These are phyloP conservation scores for apple (Malus domestica) DNA, from an alignment of 306 rosid genomes.

Conservation along the genomic window DNA sequence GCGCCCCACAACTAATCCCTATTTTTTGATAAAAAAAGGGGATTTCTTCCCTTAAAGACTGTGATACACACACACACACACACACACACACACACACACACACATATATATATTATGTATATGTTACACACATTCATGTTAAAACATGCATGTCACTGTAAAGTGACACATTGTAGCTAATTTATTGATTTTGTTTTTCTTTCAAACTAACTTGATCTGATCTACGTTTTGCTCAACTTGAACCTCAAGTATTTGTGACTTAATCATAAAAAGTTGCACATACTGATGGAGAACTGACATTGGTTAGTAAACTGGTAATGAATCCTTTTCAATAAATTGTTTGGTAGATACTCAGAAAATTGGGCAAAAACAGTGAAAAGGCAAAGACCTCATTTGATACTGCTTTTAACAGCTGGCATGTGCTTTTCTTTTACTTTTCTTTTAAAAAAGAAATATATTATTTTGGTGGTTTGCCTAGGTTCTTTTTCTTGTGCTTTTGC, in stretches of 20 bases:
- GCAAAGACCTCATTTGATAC: not conserved
- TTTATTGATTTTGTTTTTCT: not conserved
- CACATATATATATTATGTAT: too few species aligned
- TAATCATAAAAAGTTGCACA: not conserved
- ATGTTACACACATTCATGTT: too few species aligned
- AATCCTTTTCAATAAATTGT: not conserved
- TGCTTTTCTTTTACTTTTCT: not conserved
- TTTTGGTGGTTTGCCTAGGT: not conserved
- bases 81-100: too few species aligned
- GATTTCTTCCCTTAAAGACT: too few species aligned
- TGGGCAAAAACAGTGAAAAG: not conserved
- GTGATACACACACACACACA: too few species aligned
- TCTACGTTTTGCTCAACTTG: not conserved
- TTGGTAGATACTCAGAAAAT: not conserved
- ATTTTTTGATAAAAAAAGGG: too few species aligned
- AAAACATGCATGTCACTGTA: not conserved
- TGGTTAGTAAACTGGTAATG: not conserved
- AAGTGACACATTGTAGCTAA: not conserved
- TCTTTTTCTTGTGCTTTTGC: not conserved
- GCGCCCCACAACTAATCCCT: too few species aligned
- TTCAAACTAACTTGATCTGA: not conserved
- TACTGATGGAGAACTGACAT: not conserved
- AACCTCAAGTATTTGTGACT: not conserved
- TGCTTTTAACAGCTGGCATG: not conserved
- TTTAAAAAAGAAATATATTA: not conserved